Base-by-base conservation (phyloP, 1,284 basidiomycete species). In the Sanguinoderma infundibulare region DNA sequence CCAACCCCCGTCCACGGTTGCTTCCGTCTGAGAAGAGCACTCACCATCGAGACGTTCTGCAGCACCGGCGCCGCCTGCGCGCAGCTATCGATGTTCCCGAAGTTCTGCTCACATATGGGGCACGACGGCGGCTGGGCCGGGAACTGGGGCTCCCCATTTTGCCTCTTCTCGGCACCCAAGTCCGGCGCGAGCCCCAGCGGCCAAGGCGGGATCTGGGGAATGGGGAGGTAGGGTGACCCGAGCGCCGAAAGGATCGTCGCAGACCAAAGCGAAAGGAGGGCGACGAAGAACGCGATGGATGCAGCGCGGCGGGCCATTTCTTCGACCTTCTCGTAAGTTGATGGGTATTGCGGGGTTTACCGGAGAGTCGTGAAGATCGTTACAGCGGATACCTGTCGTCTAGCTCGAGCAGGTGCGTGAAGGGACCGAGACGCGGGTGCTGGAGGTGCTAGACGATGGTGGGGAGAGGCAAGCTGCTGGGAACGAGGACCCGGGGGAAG, bases 31-130 rank as follows among this genome's bases (percentile, higher is more conserved):
- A 35, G 55, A 30, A 35, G 14, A 20, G 1, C 2, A 71, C 79
- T 57, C 55, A 87, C 86, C 74, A 77, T 79, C 15, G 80, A 75
- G 67, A 86, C 78, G 69, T 89, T 87, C n/a, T 83, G 81, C 34
- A 89, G 72, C 0, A 86, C 82, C 1, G 85, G 84, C 24, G 81
- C 80, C 3, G 85, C 86, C 61, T 81, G 73, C 0, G 85, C 83
- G 69, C 87, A 87, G 63, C 80, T 81, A 65, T 79, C 79, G 61
- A 90, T 87, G 51, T 70, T 80, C 24, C 70, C 67, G 63, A 84
- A 89, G 60, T 82, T 78, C 71, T 79, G 73, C 24, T 75, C 76
- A 65, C 85, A 87, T 50, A 83, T 81, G 6, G 81, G 82, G 70
- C 85, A 87, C 28, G 84, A 87, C 26, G 80, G 71, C 22, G 82